These are phyloP conservation scores for Lindgomyces ingoldianus DNA, from an alignment of 495 filamentous ascomycete genomes.

Conservation along the genomic window DNA sequence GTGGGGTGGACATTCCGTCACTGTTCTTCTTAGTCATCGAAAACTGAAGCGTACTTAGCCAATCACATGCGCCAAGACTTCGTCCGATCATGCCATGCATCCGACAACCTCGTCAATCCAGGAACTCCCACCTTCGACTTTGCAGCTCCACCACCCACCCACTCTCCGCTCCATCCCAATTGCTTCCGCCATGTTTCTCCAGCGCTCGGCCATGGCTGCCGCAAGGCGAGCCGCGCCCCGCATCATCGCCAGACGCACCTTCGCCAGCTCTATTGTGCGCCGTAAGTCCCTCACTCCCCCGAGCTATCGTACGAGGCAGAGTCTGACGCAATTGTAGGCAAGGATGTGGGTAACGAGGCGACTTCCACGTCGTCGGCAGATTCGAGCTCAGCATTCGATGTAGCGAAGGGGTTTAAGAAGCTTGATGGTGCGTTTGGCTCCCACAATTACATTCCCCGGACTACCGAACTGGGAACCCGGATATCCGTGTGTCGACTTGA, in stretches of 20 bases:
- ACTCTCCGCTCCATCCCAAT: conserved; percentile 36
- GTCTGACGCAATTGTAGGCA: conserved; percentile 33
- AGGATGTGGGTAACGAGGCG: conserved; percentile 30
- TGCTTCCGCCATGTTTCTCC: conserved; percentile 69
- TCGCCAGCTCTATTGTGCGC: conserved; percentile 59
- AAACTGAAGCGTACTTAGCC: neutral
- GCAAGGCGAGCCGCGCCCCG: conserved; percentile 68
- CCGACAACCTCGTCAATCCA: conserved; percentile 3
- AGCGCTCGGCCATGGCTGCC: conserved; percentile 72
- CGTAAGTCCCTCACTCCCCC: conserved; percentile 50
- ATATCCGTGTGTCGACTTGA: too few relatives aligned
- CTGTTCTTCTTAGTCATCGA: neutral
- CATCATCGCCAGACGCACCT: conserved; percentile 59
- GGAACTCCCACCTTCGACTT: conserved; percentile 15
- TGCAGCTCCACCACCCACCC: conserved; percentile 3
- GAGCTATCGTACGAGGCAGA: conserved; percentile 29
- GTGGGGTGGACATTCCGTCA: too few relatives aligned
- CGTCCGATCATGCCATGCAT: conserved; percentile 9
- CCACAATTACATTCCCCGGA: neutral
- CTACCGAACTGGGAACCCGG: too few relatives aligned
- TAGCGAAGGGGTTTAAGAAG: conserved; percentile 38
- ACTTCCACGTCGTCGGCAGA: conserved; percentile 22
- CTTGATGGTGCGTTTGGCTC: conserved; percentile 40
- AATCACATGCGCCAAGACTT: neutral
- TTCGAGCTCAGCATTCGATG: conserved; percentile 31